These are phyloP conservation scores for Trichomonas tenax DNA, from an alignment of 208 protist genomes.

Conservation along the genomic window DNA sequence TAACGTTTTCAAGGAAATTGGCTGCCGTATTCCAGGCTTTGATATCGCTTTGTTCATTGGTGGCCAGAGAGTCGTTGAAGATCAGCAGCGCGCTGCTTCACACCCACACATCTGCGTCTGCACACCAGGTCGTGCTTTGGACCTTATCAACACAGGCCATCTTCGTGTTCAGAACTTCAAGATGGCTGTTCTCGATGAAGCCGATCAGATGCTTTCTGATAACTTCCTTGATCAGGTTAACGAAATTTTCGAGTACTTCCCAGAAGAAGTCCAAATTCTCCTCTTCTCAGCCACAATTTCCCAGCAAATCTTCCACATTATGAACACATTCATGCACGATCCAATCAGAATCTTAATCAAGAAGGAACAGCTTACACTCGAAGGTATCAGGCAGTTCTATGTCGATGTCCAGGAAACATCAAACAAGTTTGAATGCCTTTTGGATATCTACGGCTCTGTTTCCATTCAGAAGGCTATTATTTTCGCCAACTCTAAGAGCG, in stretches of 20 bases:
- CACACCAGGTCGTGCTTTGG: conserved; percentile 89
- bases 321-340: conserved; percentile 92
- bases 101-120: conserved; percentile 75
- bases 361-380: conserved; percentile 61
- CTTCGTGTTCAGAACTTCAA: conserved; percentile 58
- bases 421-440: conserved; percentile 96
- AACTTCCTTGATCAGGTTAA: conserved; percentile 93
- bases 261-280: conserved; percentile 53
- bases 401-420: conserved; percentile 86
- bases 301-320: conserved; percentile 89
- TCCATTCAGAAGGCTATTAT: conserved; percentile 94
- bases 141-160: conserved; percentile 77
- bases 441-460: conserved; percentile 92
- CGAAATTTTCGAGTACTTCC: background rate
- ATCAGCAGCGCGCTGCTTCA: conserved; percentile 68
- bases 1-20: conserved; percentile 65
- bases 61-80: conserved; percentile 77
- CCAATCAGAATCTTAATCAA: conserved; percentile 96
- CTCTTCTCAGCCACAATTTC: conserved; percentile 96
- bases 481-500: conserved; percentile 92
- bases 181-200: conserved; percentile 92
- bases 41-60: conserved; percentile 56
- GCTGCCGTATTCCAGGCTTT: conserved; percentile 72
- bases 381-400: conserved; percentile 86
- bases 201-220: conserved; percentile 87